Evolutionary conservation across 345 rosid genomes (phyloP), one percentile per base, ranked within the genome.

Genomic region (Toxicodendron radicans): DNA sequence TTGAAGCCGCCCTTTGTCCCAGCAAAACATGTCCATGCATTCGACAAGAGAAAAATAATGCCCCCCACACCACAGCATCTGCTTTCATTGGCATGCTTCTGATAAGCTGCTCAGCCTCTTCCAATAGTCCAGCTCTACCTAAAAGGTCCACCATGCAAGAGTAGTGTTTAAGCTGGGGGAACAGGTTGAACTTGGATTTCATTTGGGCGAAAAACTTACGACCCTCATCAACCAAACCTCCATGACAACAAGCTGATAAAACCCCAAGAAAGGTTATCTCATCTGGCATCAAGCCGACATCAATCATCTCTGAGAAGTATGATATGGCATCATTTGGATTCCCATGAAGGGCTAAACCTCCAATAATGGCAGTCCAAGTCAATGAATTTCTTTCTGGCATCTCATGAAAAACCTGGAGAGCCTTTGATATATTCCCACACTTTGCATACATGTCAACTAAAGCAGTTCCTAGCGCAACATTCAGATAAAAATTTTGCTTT

Each of bases 71-170:
- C 6, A 78, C 88, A 58, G 87, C 90, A 87, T 92, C 97, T 58
- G 91, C 86, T 79, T 85, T 82, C 74, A 92, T 80, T 64, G 92
- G 89, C 93, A 95, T 91, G 86, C 79, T 82, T 45, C 85, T 81
- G 69, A 93, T 83, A 71, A 91, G 84, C 78, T 76, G 80, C 66
- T 85, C 89, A 3, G 97, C 98, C 79, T 95, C 98, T 71, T 90
- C 82, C 57, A 92, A 68, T 21, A 84, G 85, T 72, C 98, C 97
- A 52, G 95, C 92, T 83, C 93, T 85, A 52, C 99, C 98, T 66
- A 91, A 77, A 77, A 95, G 94, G 72, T 91, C 92, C 67, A 92
- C 92, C 98, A 95, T 89, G 75, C 92, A 89, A 10, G 95, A 90
- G 82, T 92, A 95, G 79, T 92, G 99, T 73, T 95, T 91, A 72